Evolutionary conservation across 257 asterid species (phyloP), one percentile per base, ranked within the genome.

Genomic region (Ilex asprella): DNA sequence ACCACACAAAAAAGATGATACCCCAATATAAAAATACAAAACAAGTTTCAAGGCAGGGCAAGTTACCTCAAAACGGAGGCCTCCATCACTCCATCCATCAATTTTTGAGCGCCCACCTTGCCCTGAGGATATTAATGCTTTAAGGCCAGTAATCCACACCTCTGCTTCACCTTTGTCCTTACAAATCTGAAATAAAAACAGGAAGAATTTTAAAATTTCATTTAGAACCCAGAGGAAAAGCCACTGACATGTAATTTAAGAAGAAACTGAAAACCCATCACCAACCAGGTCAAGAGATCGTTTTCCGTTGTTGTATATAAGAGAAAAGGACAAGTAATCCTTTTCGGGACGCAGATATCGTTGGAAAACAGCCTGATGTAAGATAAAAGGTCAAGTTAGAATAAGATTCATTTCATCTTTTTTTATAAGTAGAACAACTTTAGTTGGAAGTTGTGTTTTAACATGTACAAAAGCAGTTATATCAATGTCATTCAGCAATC

Each of bases 251-350:
- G 35, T 41, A 59, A 21, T 10, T 47, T 16, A 35, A 46, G 52
- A 27, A 41, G 52, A 12, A 65, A n/a, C 54, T 46, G 63, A 62
- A 59, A n/a, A 41, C 14, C 59, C 30, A 55, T 62, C 76, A 81
- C 95, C 63, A 63, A 91, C 97, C 97, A 91, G 84, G 78, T 91
- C 98, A 54, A 88, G 95, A 61, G 98, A 91, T 83, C 95, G 80
- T 80, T 86, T 84, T 59, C 98, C 97, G 87, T 86, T 76, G 82
- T 79, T 86, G 70, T 86, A 83, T 68, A 91, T 79, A 75, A 91
- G 95, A 64, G 98, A 91, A 76, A 91, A 91, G 46, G 98, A 88
- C 68, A 91, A 61, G 74, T 91, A 84, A 62, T 91, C 98, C 80
- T 91, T 86, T 43, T 91, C 98, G 56, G 95, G 94, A 53, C 89